Evolutionary conservation across 1,139 yeast species (phyloP).

Genomic region (Yamadazyma trypodendri): DNA sequence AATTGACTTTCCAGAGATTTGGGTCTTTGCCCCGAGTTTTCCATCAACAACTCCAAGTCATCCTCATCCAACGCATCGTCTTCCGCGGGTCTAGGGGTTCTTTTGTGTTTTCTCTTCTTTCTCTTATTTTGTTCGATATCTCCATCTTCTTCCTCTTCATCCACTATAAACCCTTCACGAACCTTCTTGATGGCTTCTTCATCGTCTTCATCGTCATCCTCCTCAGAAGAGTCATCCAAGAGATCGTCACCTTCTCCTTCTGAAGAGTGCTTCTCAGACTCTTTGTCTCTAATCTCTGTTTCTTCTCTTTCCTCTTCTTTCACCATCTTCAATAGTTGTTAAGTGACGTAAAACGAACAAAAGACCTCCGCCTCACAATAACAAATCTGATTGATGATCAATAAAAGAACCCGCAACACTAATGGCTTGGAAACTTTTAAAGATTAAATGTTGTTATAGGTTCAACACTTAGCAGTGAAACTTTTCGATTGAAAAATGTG

Average conservation of each 20-base stretch:
- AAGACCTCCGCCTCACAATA: background rate
- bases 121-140: slow-evolving; percentile 29
- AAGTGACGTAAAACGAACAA: background rate
- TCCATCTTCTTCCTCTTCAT: slow-evolving; percentile 73
- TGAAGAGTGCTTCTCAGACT: slow-evolving; percentile 20
- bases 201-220: slow-evolving; percentile 72
- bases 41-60: slow-evolving; percentile 87
- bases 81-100: slow-evolving; percentile 43
- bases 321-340: background rate
- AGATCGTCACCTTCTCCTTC: slow-evolving; percentile 47
- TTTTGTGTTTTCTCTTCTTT: slow-evolving; percentile 35
- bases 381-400: background rate
- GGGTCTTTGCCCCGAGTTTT: slow-evolving; percentile 74
- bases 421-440: slow-evolving; percentile 1
- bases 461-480: background rate
- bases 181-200: slow-evolving; percentile 74
- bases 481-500: slow-evolving; percentile 1
- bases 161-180: slow-evolving; percentile 92
- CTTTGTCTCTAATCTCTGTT: slow-evolving; percentile 38
- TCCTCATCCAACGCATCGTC: slow-evolving; percentile 88
- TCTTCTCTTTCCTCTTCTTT: slow-evolving; percentile 15
- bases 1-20: slow-evolving; percentile 40
- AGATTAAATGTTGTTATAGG: slow-evolving; percentile 1
- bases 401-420: background rate
- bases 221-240: slow-evolving; percentile 64